A percentile compares a stretch with the other conserved stretches of the same genome.
These are phyloP conservation scores for Ottelia alismoides DNA, from an alignment of 106 monocot species.

Conservation along the genomic window DNA sequence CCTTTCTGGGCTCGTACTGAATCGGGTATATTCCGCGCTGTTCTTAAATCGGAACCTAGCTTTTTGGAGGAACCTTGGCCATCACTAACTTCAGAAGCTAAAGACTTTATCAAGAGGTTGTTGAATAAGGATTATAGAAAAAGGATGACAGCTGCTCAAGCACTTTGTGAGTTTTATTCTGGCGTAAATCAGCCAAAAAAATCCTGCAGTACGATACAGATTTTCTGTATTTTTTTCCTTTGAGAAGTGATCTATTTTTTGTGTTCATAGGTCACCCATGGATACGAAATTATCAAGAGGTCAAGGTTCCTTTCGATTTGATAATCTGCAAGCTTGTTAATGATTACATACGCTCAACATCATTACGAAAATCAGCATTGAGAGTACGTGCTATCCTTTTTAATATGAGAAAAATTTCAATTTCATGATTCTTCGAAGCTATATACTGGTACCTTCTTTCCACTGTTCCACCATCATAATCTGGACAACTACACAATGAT, in stretches of 20 bases:
- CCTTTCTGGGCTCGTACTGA: conserved; percentile 90
- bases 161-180: conserved; percentile 12
- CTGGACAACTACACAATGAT: too few species aligned
- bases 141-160: conserved; percentile 19
- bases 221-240: too few species aligned
- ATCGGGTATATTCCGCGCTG: conserved; percentile 72
- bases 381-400: conserved; percentile 22
- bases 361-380: conserved; percentile 71
- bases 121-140: conserved; percentile 48
- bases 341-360: conserved; percentile 53
- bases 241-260: too few species aligned
- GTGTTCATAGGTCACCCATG: conserved; percentile 73
- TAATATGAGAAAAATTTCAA: too few species aligned
- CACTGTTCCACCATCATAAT: too few species aligned
- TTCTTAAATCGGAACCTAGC: conserved; percentile 62
- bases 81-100: conserved; percentile 47
- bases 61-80: conserved; percentile 87
- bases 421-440: too few species aligned
- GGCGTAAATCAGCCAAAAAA: not conserved
- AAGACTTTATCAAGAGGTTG: conserved; percentile 58
- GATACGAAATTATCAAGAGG: conserved; percentile 40
- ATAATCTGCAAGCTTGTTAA: conserved; percentile 50
- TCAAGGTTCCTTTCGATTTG: conserved; percentile 57
- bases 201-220: too few species aligned
- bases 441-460: too few species aligned